Conservation (phyloP, 371 early-diverging fungal genomes). For the Mucor lusitanicus region DNA sequence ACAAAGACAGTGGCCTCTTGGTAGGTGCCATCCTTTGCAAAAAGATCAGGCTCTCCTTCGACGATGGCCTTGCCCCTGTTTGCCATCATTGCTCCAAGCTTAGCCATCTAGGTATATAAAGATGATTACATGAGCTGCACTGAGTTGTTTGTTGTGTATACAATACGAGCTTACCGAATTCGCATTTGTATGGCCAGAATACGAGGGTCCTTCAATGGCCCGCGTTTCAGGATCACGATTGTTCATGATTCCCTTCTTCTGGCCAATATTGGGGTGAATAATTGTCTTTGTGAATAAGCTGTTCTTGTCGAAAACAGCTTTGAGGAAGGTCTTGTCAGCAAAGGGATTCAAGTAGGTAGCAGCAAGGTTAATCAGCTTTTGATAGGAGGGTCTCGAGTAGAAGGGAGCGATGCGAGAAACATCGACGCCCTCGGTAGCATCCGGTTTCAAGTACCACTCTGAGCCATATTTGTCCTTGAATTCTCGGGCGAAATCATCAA, state of each 20-base stretch:
- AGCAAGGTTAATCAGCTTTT: background rate
- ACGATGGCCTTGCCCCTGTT: constrained; percentile 59
- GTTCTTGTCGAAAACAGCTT: constrained; percentile 5
- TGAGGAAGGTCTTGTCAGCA: background rate
- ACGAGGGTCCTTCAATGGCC: constrained; percentile 31
- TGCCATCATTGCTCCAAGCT: constrained; percentile 67
- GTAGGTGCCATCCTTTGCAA: constrained; percentile 9
- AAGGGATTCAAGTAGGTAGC: background rate
- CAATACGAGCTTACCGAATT: constrained; percentile 46
- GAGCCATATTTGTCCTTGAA: constrained; percentile 43
- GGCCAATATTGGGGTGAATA: background rate
- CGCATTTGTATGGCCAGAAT: constrained; percentile 61
- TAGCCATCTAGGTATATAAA: constrained; percentile 52
- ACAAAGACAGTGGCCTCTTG: constrained; percentile 1
- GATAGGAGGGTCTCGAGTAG: background rate
- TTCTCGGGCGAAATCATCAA: constrained; percentile 59
- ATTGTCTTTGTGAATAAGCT: background rate
- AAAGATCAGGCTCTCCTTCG: constrained; percentile 44
- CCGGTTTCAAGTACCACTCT: constrained; percentile 60
- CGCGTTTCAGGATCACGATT: constrained; percentile 12
- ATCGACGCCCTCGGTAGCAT: constrained; percentile 37
- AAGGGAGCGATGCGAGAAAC: constrained; percentile 11
- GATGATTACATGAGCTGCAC: background rate
- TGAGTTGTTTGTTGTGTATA: background rate
- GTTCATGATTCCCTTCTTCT: background rate